These are phyloP conservation scores for Fusarium haematococcum DNA, from an alignment of 2,329 filamentous ascomycete species.

Conservation along the genomic window DNA sequence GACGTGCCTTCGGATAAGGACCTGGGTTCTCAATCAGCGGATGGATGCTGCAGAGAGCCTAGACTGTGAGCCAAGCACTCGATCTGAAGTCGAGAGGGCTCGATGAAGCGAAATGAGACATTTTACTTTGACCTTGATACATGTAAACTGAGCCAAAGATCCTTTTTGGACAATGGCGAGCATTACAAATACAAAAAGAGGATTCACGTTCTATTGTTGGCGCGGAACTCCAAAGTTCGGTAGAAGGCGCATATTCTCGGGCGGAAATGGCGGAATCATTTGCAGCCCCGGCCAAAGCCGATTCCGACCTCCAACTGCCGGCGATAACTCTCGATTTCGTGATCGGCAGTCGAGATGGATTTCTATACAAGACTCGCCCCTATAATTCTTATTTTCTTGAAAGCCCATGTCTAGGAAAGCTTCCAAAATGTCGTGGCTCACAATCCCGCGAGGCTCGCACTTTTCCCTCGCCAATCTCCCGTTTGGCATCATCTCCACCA, in stretches of 20 bases:
- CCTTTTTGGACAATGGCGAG: not conserved
- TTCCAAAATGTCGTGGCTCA: slow-evolving; percentile 23
- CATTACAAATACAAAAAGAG: not conserved
- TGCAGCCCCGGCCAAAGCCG: not conserved
- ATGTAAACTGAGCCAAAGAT: not conserved
- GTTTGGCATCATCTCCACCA: slow-evolving; percentile 81
- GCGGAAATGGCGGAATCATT: not conserved
- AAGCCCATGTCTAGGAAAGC: not conserved
- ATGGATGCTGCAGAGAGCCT: not conserved
- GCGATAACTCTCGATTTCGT: not conserved
- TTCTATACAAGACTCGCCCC: not conserved
- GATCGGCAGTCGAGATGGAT: not conserved
- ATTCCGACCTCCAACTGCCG: not conserved
- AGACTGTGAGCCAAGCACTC: not conserved
- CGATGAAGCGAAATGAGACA: not conserved
- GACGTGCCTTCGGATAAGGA: slow-evolving; percentile 52
- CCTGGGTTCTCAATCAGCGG: not conserved
- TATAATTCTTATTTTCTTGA: not conserved
- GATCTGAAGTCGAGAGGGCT: not conserved
- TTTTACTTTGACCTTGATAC: not conserved
- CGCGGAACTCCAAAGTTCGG: not conserved
- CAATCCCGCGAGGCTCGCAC: slow-evolving; percentile 44
- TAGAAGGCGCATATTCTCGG: not conserved
- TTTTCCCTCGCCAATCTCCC: slow-evolving; percentile 79
- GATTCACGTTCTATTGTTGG: not conserved